Evolutionary conservation across 768 basidiomycete species (phyloP).

Genomic region (Kwoniella botswanensis): DNA sequence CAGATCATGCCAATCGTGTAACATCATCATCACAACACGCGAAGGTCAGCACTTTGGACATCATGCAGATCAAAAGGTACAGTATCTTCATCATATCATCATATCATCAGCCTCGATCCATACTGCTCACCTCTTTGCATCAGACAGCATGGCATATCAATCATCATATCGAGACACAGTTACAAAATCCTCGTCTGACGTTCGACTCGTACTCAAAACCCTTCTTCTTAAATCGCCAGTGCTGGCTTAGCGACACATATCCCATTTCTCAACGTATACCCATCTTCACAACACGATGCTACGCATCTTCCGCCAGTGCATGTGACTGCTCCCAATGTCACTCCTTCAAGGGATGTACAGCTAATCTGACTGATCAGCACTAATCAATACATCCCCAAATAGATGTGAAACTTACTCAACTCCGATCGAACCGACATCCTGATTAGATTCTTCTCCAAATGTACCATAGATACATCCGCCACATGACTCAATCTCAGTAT

Average conservation of each 20-base stretch:
- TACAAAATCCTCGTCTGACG: too few relatives aligned
- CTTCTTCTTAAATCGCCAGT: too few relatives aligned
- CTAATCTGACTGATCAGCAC: conserved; percentile 1
- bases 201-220: too few relatives aligned
- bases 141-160: too few relatives aligned
- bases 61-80: too few relatives aligned
- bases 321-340: conserved; percentile 7
- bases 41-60: too few relatives aligned
- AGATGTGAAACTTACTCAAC: neutral
- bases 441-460: neutral
- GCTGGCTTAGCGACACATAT: neutral
- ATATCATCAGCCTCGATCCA: too few relatives aligned
- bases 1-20: too few relatives aligned
- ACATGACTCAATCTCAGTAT: conserved; percentile 12
- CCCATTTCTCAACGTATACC: neutral
- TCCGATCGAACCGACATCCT: neutral
- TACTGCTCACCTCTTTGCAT: too few relatives aligned
- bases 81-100: too few relatives aligned
- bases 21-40: too few relatives aligned
- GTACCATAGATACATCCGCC: conserved; percentile 5
- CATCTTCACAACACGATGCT: conserved; percentile 10
- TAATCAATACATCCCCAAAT: neutral
- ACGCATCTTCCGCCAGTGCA: neutral
- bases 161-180: too few relatives aligned
- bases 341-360: conserved; percentile 5